Evolutionary conservation across 306 rosid genomes (phyloP), one percentile per base, ranked within the genome.

Genomic region (Lagenaria siceraria): DNA sequence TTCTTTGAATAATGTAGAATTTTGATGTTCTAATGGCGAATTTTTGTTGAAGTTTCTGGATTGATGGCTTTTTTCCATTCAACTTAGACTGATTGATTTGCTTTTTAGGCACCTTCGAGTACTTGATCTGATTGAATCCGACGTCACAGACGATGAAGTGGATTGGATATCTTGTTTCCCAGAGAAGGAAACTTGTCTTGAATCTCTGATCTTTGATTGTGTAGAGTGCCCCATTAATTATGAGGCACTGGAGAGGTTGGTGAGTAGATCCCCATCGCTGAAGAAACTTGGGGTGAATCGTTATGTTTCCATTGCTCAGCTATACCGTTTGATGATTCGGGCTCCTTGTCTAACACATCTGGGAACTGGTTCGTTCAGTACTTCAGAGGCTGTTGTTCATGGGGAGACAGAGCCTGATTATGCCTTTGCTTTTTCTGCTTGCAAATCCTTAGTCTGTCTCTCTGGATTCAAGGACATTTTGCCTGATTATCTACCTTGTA

Each of bases 91-190:
- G 25, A 19, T 63, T 78, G 40, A 74, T 42, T 80, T 25, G 43
- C 79, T 15, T 59, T 74, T 75, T 90, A 92, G 97, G 42, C 89
- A 82, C 74, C 86, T 90, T 61, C 89, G 86, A 78, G 98, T 86
- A 78, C 92, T 92, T 75, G 98, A 92, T 77, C 90, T 92, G 69
- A 88, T 88, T 76, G 98, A 92, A 49, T 84, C 88, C 24, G 93
- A 85, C 55, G 87, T 93, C 52, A 33, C 25, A 0, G 93, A 87
- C 38, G 88, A 87, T 27, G 98, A 85, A 4, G 84, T 89, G 59
- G 97, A 93, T 83, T 93, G 97, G 97, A 76, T 91, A 75, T 85
- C 87, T 19, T 88, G 82, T 86, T 93, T 93, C 80, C 96, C 97
- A 1, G 96, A 87, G 83, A 79, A 82, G 60, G 87, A 85, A 35